Evolutionary conservation across 768 basidiomycete species (phyloP).

Genomic region (Suillus tomentosus): DNA sequence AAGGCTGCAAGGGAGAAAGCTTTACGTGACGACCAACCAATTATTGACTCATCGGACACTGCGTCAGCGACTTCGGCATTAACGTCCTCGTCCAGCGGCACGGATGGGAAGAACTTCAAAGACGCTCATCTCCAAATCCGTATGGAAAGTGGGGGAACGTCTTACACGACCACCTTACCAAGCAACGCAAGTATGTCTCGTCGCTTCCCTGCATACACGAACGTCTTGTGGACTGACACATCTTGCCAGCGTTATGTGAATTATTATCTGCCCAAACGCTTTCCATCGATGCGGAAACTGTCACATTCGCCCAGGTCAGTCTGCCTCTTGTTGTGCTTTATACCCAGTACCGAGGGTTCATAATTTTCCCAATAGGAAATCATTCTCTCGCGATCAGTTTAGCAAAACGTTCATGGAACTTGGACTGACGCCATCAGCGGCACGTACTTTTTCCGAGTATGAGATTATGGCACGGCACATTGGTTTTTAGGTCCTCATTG

Average conservation of each 20-base stretch:
- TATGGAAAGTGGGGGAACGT: conserved; percentile 73
- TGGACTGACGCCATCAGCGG: conserved; percentile 90
- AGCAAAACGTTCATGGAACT: conserved; percentile 78
- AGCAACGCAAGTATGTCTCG: conserved; percentile 70
- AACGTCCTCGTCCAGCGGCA: conserved; percentile 26
- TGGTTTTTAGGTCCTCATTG: conserved; percentile 52
- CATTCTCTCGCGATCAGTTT: conserved; percentile 54
- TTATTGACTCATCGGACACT: conserved; percentile 27
- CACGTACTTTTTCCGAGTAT: conserved; percentile 36
- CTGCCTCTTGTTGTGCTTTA: too few species aligned
- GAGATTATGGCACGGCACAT: conserved; percentile 2
- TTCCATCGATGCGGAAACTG: too few species aligned
- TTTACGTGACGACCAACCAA: too few species aligned
- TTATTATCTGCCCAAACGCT: too few species aligned
- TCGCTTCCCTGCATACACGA: too few species aligned
- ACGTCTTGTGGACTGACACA: too few species aligned
- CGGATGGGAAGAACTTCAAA: conserved; percentile 63
- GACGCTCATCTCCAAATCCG: conserved; percentile 83
- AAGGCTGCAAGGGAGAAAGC: too few species aligned
- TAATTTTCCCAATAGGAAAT: too few species aligned
- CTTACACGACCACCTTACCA: conserved; percentile 75
- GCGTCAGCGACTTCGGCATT: too few species aligned
- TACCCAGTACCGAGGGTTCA: too few species aligned
- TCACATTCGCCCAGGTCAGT: too few species aligned
- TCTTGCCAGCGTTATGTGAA: too few species aligned